Conservation (phyloP, 2,329 filamentous ascomycete species). For the Nemania diffusa region DNA sequence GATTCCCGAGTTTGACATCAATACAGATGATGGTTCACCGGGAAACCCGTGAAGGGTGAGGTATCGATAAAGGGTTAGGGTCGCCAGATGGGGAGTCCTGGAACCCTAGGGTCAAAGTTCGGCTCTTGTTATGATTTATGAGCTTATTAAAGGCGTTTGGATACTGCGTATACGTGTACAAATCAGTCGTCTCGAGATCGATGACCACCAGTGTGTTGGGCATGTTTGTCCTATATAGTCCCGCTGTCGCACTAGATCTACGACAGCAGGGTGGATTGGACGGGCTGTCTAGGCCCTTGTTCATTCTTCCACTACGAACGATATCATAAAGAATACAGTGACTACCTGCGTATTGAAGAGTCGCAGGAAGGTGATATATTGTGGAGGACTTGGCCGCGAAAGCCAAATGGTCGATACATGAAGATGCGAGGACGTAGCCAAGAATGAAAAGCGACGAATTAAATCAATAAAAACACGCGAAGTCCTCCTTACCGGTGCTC, state of each 20-base stretch:
- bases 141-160: neutral
- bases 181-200: neutral
- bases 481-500: slow-evolving; percentile 6
- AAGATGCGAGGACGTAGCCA: neutral
- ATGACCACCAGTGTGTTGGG: slow-evolving; percentile 5
- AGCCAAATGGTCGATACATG: neutral
- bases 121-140: neutral
- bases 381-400: slow-evolving; percentile 54
- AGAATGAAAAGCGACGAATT: neutral
- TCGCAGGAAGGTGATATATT: slow-evolving; percentile 71
- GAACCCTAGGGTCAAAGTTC: neutral
- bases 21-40: slow-evolving; percentile 51
- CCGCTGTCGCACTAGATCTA: slow-evolving; percentile 66
- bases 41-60: slow-evolving; percentile 39
- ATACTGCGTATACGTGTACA: slow-evolving; percentile 10
- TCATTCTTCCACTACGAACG: slow-evolving; percentile 71
- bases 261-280: slow-evolving; percentile 73
- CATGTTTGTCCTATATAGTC: slow-evolving; percentile 72
- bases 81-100: neutral
- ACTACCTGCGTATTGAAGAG: slow-evolving; percentile 66
- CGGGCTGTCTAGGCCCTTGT: slow-evolving; percentile 73
- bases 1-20: slow-evolving; percentile 68
- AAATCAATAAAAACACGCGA: neutral
- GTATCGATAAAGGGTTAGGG: neutral
- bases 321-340: slow-evolving; percentile 59